Evolutionary conservation across 176 grass and related monocot species (phyloP).

Genomic region (Saccharum spontaneum): DNA sequence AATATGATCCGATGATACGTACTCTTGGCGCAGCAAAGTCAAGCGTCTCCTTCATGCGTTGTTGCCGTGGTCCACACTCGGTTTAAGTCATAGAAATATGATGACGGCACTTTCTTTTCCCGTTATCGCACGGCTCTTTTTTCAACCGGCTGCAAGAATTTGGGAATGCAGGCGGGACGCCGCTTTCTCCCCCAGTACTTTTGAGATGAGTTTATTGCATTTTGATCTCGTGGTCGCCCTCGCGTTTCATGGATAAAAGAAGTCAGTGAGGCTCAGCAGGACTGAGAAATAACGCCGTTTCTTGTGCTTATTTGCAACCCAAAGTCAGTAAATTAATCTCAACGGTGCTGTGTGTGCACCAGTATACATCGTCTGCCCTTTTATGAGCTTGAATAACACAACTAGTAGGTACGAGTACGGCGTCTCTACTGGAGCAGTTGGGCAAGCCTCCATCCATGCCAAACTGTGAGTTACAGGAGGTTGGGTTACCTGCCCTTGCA

Average conservation of each 20-base stretch:
- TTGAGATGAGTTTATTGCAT: neutral
- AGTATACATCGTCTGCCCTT: neutral
- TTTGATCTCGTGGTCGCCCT: neutral
- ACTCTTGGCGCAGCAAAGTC: constrained; percentile 24
- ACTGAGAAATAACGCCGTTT: neutral
- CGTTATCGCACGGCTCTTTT: neutral
- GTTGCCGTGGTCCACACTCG: constrained; percentile 15
- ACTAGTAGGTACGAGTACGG: neutral
- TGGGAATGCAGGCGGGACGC: neutral
- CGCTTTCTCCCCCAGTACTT: too few species aligned
- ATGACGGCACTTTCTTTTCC: neutral
- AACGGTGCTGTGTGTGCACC: neutral
- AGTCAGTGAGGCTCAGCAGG: neutral
- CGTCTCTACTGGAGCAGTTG: neutral
- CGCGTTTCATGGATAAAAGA: neutral
- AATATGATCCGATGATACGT: constrained; percentile 15
- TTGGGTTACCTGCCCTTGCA: neutral
- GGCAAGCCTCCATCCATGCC: neutral
- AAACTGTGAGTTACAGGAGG: neutral
- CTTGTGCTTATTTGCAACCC: neutral
- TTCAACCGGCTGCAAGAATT: neutral
- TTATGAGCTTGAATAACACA: neutral
- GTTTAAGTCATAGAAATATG: constrained; percentile 38
- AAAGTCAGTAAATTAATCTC: neutral
- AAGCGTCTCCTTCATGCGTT: constrained; percentile 15